phyloP scores from a whole-genome alignment of 306 rosid genomes.

The Argentina anserina region DNA sequence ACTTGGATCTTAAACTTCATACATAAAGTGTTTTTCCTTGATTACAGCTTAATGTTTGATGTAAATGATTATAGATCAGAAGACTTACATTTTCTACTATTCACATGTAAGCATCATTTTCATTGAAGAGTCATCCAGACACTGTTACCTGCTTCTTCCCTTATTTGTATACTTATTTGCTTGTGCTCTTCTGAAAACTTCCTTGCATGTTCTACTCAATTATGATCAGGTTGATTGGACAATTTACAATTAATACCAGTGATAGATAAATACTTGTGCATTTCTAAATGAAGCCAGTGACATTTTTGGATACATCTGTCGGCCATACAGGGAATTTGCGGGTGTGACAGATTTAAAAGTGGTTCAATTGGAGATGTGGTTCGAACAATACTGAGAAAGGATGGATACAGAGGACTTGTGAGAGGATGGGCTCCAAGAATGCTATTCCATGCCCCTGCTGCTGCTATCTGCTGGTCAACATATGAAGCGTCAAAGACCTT shows the following conservation, averaged over 20 bases:
- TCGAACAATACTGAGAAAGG: conserved; percentile 65
- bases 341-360: conserved; percentile 85
- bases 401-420: conserved; percentile 80
- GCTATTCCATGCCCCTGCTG: conserved; percentile 99
- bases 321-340: conserved; percentile 78
- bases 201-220: background rate
- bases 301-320: background rate
- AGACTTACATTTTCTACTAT: background rate
- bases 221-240: background rate
- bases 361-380: conserved; percentile 76
- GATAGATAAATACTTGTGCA: background rate
- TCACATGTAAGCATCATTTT: background rate
- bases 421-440: conserved; percentile 97
- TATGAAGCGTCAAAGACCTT: conserved; percentile 85
- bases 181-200: background rate
- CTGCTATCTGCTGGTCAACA: conserved; percentile 97
- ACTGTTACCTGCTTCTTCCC: background rate
- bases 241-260: background rate
- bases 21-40: background rate
- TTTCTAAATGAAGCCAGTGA: background rate
- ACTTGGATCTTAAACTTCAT: background rate
- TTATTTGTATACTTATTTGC: background rate
- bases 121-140: background rate
- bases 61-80: background rate
- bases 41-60: background rate